Evolutionary conservation across 2,329 filamentous ascomycete genomes (phyloP).

Genomic region (Colletotrichum musae): DNA sequence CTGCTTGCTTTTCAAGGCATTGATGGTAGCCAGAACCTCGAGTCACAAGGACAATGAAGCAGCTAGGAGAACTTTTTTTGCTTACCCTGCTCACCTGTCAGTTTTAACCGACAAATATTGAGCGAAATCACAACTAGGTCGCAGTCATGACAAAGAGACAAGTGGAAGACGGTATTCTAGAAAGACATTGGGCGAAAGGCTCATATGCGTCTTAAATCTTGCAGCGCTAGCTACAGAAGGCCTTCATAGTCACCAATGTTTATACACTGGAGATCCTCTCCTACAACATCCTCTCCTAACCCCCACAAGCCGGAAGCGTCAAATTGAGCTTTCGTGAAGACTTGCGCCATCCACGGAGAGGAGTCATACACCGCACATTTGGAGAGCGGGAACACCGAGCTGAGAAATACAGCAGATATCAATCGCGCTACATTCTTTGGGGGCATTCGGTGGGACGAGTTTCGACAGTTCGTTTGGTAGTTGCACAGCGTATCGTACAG

Average conservation of each 20-base stretch:
- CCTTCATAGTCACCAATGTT: constrained; percentile 17
- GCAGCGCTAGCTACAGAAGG: constrained; percentile 16
- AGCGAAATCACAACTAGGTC: too few relatives aligned
- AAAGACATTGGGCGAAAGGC: too few relatives aligned
- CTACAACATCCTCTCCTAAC: not conserved
- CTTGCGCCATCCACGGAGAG: not conserved
- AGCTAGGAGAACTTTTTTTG: too few relatives aligned
- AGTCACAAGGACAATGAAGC: too few relatives aligned
- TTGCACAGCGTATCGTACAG: constrained; percentile 38
- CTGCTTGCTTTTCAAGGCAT: too few relatives aligned
- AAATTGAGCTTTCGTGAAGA: not conserved
- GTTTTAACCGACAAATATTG: too few relatives aligned
- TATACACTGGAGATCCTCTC: constrained; percentile 16
- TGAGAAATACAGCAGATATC: not conserved
- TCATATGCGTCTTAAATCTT: too few relatives aligned
- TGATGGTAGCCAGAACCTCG: too few relatives aligned
- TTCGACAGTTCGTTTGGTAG: constrained; percentile 9
- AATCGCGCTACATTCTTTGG: not conserved
- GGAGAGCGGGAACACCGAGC: not conserved
- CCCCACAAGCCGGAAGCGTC: constrained; percentile 1
- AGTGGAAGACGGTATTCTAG: too few relatives aligned
- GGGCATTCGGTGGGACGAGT: not conserved
- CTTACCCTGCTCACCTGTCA: too few relatives aligned
- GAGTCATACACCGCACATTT: not conserved
- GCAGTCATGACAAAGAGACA: too few relatives aligned